A percentile compares a stretch with the other conserved stretches of the same genome.
These are phyloP conservation scores for Peronospora farinosa DNA, from an alignment of 352 stramenopile species.

Conservation along the genomic window DNA sequence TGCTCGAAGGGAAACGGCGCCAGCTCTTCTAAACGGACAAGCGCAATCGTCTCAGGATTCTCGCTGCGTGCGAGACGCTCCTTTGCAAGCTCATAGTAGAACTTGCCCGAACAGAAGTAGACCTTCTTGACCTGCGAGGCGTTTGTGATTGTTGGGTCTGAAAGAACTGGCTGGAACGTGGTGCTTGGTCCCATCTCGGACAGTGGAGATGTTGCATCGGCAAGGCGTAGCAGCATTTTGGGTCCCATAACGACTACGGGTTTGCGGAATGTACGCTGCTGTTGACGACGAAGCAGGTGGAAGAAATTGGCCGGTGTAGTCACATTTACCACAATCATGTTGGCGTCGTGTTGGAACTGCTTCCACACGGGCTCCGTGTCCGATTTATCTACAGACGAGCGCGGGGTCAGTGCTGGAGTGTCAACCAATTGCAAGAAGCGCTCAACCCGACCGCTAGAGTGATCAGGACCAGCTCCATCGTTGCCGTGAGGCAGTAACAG, in stretches of 20 bases:
- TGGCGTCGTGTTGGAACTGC: conserved; percentile 64
- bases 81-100: conserved; percentile 82
- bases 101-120: conserved; percentile 78
- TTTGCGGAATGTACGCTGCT: conserved; percentile 68
- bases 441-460: conserved; percentile 78
- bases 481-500: conserved; percentile 85
- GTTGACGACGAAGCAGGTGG: conserved; percentile 90
- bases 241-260: conserved; percentile 70
- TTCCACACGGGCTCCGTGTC: conserved; percentile 36
- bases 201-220: conserved; percentile 60
- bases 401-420: conserved; percentile 44
- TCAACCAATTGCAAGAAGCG: conserved; percentile 86
- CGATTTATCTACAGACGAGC: conserved; percentile 28
- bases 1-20: conserved; percentile 82
- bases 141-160: conserved; percentile 44
- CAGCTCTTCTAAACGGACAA: conserved; percentile 76
- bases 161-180: conserved; percentile 61
- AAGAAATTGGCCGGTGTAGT: conserved; percentile 95
- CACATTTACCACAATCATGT: conserved; percentile 80
- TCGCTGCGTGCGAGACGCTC: conserved; percentile 46
- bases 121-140: conserved; percentile 54
- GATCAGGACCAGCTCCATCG: conserved; percentile 82
- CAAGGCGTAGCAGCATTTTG: conserved; percentile 68
- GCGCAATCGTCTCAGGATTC: conserved; percentile 45
- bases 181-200: conserved; percentile 53